These are phyloP conservation scores for Yamadazyma buinensis DNA, from an alignment of 1,139 yeast genomes.

Conservation along the genomic window DNA sequence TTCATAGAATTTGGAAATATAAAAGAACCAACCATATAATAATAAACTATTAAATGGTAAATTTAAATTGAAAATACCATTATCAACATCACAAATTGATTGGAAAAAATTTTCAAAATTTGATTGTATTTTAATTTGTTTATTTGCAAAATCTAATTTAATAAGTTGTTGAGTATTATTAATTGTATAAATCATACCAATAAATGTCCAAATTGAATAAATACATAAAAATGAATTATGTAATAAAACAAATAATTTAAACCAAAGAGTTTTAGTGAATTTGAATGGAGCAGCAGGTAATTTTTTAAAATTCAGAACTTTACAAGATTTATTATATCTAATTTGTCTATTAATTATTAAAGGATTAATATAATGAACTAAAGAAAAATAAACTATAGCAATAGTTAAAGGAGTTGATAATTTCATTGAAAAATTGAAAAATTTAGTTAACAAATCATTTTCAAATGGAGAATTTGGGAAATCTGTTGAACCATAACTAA, in stretches of 20 bases:
- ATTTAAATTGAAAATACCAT: conserved; percentile 64
- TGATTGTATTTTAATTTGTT: conserved; percentile 10
- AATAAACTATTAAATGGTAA: conserved; percentile 14
- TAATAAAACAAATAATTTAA: conserved; percentile 54
- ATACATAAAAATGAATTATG: conserved; percentile 63
- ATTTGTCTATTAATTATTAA: conserved; percentile 34
- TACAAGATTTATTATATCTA: conserved; percentile 6
- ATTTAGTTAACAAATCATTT: conserved; percentile 20
- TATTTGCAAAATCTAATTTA: conserved; percentile 14
- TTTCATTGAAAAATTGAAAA: conserved; percentile 33
- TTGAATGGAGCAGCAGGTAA: conserved; percentile 55
- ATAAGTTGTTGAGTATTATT: conserved; percentile 31
- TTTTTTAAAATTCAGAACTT: conserved; percentile 11
- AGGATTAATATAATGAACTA: conserved; percentile 56
- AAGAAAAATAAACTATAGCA: conserved; percentile 56
- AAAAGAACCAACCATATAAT: conserved; percentile 64
- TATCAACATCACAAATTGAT: conserved; percentile 57
- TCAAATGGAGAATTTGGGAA: conserved; percentile 38
- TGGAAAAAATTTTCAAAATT: conserved; percentile 42
- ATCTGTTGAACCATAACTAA: conserved; percentile 31
- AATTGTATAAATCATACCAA: conserved; percentile 61
- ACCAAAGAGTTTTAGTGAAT: conserved; percentile 43
- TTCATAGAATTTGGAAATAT: conserved; percentile 70
- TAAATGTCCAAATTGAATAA: conserved; percentile 70
- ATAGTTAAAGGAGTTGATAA: conserved; percentile 53